Base-by-base conservation (phyloP, 2,329 filamentous ascomycete genomes). In the Parascedosporium putredinis region DNA sequence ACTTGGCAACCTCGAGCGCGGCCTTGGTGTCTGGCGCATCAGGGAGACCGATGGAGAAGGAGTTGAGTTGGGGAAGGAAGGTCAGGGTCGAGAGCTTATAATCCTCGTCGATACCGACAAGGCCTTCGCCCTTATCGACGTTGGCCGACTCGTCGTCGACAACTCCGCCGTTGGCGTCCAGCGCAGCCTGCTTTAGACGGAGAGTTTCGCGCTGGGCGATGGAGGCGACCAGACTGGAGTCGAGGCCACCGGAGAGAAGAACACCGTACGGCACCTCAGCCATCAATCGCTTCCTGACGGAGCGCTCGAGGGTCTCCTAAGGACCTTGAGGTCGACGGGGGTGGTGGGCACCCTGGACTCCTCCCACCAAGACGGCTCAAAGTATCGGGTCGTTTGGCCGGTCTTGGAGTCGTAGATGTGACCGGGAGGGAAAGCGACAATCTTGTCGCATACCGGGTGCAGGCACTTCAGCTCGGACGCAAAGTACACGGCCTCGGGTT, bases 181-280 rank as follows among this genome's bases (percentile, higher is more conserved):
- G 63, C 56, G 80, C 78, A 59, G 78, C 73, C 67, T 84, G 73
- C 69, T 83, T 86, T 63, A 91, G 74, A 54, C 87, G 80, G 55
- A 88, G 67, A 33, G 88, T 95, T 71, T 97, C 93, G 52, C 93
- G 81, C 71, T 97, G 91, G 18, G 93, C 91, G 64, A 98, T 97
- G 2, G 93, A 83, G 33, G 93, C 93, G 29, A 96, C 88, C 68
- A 98, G 72, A 66, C 88, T 95, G 44, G 93, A 98, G 69, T 98
- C 93, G 47, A 98, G 77, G 59, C 93, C 93, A 62, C 93, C 93
- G 48, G 93, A 98, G 46, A 98, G 76, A 52, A 98, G 73, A 20
- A 98, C 93, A 68, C 93, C 93, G 65, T 96, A 98, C 14, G 93
- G 93, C 31, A 98, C 93, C 70, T 98, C 93, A 20, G 93, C 93